Conservation (phyloP, 805 yeast species). For the Candida awuae region DNA sequence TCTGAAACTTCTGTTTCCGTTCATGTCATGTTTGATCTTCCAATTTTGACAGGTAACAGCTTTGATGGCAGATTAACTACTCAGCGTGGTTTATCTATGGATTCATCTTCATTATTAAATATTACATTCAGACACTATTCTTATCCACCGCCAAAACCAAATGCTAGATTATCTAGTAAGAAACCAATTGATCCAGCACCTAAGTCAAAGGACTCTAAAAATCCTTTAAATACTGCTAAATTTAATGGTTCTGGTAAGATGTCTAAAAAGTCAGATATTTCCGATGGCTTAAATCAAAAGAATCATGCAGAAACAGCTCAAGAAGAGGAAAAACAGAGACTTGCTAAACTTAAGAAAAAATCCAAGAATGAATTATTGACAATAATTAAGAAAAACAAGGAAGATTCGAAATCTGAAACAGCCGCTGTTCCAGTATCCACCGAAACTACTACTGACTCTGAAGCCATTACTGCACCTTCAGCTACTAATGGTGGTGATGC, state of each 20-base stretch:
- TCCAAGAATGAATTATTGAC: conserved; percentile 33
- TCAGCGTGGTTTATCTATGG: conserved; percentile 78
- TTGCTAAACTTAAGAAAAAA: conserved; percentile 5
- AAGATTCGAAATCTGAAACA: background rate
- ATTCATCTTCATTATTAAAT: conserved; percentile 74
- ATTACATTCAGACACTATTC: conserved; percentile 66
- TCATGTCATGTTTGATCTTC: conserved; percentile 76
- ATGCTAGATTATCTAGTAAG: conserved; percentile 14
- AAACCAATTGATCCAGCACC: conserved; percentile 14
- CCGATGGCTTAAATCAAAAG: too few species aligned
- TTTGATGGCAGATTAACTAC: conserved; percentile 71
- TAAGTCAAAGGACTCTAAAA: too few species aligned
- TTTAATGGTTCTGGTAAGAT: too few species aligned
- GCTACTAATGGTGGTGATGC: conserved; percentile 15
- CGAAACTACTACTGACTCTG: background rate
- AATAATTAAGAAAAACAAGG: conserved; percentile 29
- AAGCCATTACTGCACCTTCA: background rate
- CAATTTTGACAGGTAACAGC: conserved; percentile 73
- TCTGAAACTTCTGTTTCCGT: conserved; percentile 57
- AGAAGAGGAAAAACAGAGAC: conserved; percentile 1
- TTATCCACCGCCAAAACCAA: conserved; percentile 56
- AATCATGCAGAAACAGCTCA: conserved; percentile 2
- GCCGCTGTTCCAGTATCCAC: background rate
- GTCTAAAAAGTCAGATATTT: too few species aligned
- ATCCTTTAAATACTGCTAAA: too few species aligned